Conservation (phyloP, 2,329 filamentous ascomycete species). For the Purpureocillium lavendulum region DNA sequence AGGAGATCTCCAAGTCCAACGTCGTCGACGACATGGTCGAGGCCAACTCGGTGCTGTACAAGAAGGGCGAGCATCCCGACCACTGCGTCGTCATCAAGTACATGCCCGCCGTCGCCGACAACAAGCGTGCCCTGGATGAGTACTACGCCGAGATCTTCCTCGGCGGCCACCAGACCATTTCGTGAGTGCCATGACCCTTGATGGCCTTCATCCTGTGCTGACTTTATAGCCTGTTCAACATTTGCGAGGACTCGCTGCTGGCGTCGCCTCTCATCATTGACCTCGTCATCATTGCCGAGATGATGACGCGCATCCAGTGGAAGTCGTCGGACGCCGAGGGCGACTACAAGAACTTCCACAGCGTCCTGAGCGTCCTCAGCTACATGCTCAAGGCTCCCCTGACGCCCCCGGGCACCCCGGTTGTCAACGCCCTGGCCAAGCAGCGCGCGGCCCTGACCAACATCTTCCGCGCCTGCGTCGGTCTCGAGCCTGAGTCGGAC, state of each 20-base stretch:
- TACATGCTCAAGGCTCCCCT: conserved; percentile 98
- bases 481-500: conserved; percentile 92
- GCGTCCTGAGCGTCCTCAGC: conserved; percentile 90
- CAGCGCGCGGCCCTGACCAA: conserved; percentile 92
- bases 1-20: conserved; percentile 99
- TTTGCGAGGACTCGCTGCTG: conserved; percentile 95
- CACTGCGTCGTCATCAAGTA: conserved; percentile 99
- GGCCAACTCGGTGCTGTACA: conserved; percentile 86
- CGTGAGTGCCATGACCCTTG: conserved; percentile 34
- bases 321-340: conserved; percentile 50
- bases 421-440: conserved; percentile 92
- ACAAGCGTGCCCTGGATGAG: conserved; percentile 97
- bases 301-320: conserved; percentile 99
- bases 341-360: conserved; percentile 91
- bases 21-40: conserved; percentile 99
- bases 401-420: conserved; percentile 88
- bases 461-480: conserved; percentile 97
- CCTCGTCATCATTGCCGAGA: conserved; percentile 83
- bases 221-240: conserved; percentile 74
- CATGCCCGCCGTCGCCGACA: conserved; percentile 97
- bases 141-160: conserved; percentile 99
- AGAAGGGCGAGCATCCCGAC: conserved; percentile 87
- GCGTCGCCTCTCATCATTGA: conserved; percentile 97
- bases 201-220: neutral
- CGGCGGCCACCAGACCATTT: conserved; percentile 96